Base-by-base conservation (phyloP, 768 basidiomycete genomes). In the Chalciporus chontae region DNA sequence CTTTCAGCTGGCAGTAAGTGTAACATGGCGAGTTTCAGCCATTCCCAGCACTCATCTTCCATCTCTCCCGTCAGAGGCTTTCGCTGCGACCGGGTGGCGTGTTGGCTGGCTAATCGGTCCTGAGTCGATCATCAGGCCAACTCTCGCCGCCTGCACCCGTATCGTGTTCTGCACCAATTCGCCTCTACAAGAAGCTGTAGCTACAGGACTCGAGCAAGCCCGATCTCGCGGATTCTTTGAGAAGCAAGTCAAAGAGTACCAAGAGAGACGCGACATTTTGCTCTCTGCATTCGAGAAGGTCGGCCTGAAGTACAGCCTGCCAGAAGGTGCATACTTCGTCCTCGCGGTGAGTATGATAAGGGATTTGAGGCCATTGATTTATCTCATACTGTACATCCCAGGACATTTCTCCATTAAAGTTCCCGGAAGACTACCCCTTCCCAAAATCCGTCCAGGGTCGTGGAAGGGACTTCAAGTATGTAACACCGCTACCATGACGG, bases 51-150 rank as follows among this genome's bases (percentile, higher is more conserved):
- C n/a, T 54, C 45, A 55, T 40, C 11, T 15, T 39, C 17, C 29
- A 6, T 5, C 21, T 13, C 10, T 31, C 13, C 2, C 19, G 8
- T 14, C 69, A 94, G 93, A 97, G 76, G 84, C 92, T 5, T 99
- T 99, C 69, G 90, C 94, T 13, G 91, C 92, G 5, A 99, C 95
- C 3, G 95, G 96, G 21, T 98, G 94, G 94, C 86, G 95, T 50
- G 81, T 98, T 42, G 95, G 96, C 55, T 98, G 94, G 94, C 80
- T 95, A 8, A 86, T 98, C 59, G 96, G 86, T 15, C 92, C 94
- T 8, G 61, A 78, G 24, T 84, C 80, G 36, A 87, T 98, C 60
- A 88, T 94, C 47, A 72, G 74, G 40, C 92, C 95, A 2, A 88
- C 92, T 14, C 79, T 96, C 24, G 92, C 94, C 8, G 95, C 92